These are phyloP conservation scores for Cyamopsis tetragonoloba DNA, from an alignment of 306 rosid genomes.

Conservation along the genomic window DNA sequence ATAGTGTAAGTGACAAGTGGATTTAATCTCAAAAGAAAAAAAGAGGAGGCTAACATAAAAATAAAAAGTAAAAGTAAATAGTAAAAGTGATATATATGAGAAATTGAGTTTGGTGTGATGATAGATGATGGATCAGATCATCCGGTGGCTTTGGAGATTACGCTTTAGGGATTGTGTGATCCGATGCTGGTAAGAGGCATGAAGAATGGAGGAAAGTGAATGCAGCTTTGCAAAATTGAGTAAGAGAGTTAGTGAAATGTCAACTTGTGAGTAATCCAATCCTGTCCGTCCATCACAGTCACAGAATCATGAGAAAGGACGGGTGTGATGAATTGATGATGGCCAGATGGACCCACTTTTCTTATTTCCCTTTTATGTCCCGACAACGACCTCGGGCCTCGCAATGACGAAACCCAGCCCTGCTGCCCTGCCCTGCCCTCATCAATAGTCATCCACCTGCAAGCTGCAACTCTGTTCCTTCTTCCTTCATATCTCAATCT, in stretches of 20 bases:
- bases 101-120: too few relatives aligned
- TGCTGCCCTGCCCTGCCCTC: neutral
- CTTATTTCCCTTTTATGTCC: conserved; percentile 1
- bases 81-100: too few relatives aligned
- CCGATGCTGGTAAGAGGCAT: conserved; percentile 26
- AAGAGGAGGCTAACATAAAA: too few relatives aligned
- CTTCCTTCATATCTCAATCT: neutral
- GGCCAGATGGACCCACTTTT: conserved; percentile 28
- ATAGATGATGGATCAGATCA: neutral
- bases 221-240: too few relatives aligned
- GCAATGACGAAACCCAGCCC: conserved; percentile 21
- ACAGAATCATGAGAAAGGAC: conserved; percentile 21
- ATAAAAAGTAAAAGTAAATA: too few relatives aligned
- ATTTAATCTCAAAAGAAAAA: neutral
- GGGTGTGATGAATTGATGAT: conserved; percentile 32
- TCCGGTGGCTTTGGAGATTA: conserved; percentile 15
- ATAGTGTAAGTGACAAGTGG: too few relatives aligned
- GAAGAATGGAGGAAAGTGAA: conserved; percentile 14
- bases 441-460: neutral
- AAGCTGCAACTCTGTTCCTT: too few relatives aligned
- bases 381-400: conserved; percentile 31
- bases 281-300: conserved; percentile 9
- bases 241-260: conserved; percentile 17
- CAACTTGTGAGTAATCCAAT: conserved; percentile 17
- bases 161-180: conserved; percentile 32